Evolutionary conservation across 805 yeast species (phyloP).

Genomic region (Candida railenensis): DNA sequence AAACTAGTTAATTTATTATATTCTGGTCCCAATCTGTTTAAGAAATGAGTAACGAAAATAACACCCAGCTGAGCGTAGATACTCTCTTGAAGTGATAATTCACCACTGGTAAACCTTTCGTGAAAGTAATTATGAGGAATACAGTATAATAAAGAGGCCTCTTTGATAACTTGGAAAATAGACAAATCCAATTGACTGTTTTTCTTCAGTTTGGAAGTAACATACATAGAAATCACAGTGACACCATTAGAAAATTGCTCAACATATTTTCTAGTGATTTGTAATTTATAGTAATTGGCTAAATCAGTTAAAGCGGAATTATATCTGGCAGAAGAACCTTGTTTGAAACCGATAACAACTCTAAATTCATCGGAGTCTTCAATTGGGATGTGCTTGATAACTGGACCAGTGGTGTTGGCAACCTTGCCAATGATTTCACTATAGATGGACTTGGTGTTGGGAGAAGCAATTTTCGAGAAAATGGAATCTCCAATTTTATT

Average conservation of each 20-base stretch:
- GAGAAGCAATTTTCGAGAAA: slow-evolving; percentile 74
- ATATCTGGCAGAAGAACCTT: slow-evolving; percentile 80
- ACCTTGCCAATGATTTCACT: slow-evolving; percentile 68
- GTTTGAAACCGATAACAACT: slow-evolving; percentile 84
- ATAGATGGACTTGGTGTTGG: slow-evolving; percentile 76
- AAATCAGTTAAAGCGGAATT: slow-evolving; percentile 83
- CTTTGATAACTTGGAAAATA: slow-evolving; percentile 86
- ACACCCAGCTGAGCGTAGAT: slow-evolving; percentile 93
- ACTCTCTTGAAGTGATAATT: slow-evolving; percentile 88
- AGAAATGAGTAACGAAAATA: slow-evolving; percentile 89
- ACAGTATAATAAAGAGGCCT: slow-evolving; percentile 88
- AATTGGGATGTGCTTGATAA: slow-evolving; percentile 79
- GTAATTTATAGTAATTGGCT: slow-evolving; percentile 84
- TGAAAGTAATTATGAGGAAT: slow-evolving; percentile 85
- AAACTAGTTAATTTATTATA: slow-evolving; percentile 67
- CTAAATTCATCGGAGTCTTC: slow-evolving; percentile 82
- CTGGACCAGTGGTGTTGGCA: slow-evolving; percentile 83
- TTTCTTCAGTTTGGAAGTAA: slow-evolving; percentile 57
- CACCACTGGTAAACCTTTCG: slow-evolving; percentile 66
- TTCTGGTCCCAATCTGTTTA: slow-evolving; percentile 91
- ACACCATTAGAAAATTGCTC: slow-evolving; percentile 91
- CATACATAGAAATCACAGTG: slow-evolving; percentile 83
- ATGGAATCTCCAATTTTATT: slow-evolving; percentile 73
- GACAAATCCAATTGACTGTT: slow-evolving; percentile 65
- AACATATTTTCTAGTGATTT: slow-evolving; percentile 84